These are phyloP conservation scores for Ganoderma boninense DNA, from an alignment of 1,284 basidiomycete genomes.

Conservation along the genomic window DNA sequence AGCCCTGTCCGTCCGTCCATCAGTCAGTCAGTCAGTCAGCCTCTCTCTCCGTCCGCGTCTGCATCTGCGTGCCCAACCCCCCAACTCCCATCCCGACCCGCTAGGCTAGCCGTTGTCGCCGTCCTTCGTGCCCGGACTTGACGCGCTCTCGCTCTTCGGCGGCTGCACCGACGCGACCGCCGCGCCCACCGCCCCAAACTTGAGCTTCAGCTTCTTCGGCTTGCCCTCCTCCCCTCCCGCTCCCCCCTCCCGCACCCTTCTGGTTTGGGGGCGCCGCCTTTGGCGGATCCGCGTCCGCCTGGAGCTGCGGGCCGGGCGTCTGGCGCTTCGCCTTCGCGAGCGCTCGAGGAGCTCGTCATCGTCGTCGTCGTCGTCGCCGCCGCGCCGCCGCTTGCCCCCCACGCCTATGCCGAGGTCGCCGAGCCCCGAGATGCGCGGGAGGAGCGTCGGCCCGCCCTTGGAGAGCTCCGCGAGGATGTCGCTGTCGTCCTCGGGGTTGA, in stretches of 20 bases:
- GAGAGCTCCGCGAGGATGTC: slow-evolving; percentile 61
- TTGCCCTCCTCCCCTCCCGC: slow-evolving; percentile 55
- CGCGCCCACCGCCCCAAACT: slow-evolving; percentile 61
- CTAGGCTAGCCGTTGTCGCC: slow-evolving; percentile 70
- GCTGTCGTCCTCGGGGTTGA: slow-evolving; percentile 52
- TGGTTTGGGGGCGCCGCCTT: slow-evolving; percentile 33
- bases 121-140: slow-evolving; percentile 76
- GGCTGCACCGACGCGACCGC: slow-evolving; percentile 47
- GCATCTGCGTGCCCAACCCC: not conserved
- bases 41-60: slow-evolving; percentile 4
- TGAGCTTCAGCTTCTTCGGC: slow-evolving; percentile 82
- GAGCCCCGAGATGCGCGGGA: slow-evolving; percentile 51
- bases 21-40: not conserved
- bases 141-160: slow-evolving; percentile 45
- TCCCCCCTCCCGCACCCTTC: not conserved
- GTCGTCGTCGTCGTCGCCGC: slow-evolving; percentile 71
- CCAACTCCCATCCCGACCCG: not conserved
- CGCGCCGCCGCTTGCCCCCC: slow-evolving; percentile 76
- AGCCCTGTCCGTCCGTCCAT: not conserved
- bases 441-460: slow-evolving; percentile 52
- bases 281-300: slow-evolving; percentile 31
- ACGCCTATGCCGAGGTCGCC: slow-evolving; percentile 40
- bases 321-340: slow-evolving; percentile 64
- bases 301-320: slow-evolving; percentile 30
- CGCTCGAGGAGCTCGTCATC: slow-evolving; percentile 67